Evolutionary conservation across 2,329 filamentous ascomycete genomes (phyloP), one percentile per base, ranked within the genome.

Genomic region (Stagonosporopsis rhizophila): DNA sequence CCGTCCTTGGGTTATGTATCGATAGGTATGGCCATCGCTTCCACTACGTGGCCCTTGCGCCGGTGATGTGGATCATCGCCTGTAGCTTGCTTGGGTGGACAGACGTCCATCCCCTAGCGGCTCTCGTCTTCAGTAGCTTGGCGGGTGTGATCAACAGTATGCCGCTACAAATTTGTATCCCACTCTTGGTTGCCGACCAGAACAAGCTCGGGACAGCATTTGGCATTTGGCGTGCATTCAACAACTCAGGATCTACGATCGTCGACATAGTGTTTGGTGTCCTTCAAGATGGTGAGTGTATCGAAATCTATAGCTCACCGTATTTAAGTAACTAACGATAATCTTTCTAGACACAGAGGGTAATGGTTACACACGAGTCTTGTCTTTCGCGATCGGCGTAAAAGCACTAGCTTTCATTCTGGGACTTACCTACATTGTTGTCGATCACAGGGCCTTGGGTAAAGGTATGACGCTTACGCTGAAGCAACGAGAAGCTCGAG

Each of bases 201-300:
- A 41, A 32, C 12, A 51, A 51, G 7, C 27, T 51, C 4, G 47
- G 47, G 7, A 51, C 39, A 1, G 47, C 38, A 7, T 51, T 51
- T 27, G 47, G 47, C 20, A 27, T 51, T 9, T 44, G 39, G 47
- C 23, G 47, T 23, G 47, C 47, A 4, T 51, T 51, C 30, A 51
- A 51, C 28, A 51, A 51, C 20, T 51, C 39, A 1, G 47, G 47
- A 4, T 51, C 47, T 8, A 51, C 47, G 2, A 51, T 51, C 42
- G 39, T 51, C 5, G 38, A 42, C n/a, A 51, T 41, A 17, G 37
- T 51, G 12, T 51, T 42, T 35, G 47, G 44, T 25, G 44, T 46
- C 14, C 30, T 46, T 11, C 44, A 46, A 17, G 44, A 46, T 25
- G 32, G 32, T 37, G n/a, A 27, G 44, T 12, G 6, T 2, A 32